Evolutionary conservation across 306 rosid species (phyloP).

Genomic region (Mucuna pruriens): DNA sequence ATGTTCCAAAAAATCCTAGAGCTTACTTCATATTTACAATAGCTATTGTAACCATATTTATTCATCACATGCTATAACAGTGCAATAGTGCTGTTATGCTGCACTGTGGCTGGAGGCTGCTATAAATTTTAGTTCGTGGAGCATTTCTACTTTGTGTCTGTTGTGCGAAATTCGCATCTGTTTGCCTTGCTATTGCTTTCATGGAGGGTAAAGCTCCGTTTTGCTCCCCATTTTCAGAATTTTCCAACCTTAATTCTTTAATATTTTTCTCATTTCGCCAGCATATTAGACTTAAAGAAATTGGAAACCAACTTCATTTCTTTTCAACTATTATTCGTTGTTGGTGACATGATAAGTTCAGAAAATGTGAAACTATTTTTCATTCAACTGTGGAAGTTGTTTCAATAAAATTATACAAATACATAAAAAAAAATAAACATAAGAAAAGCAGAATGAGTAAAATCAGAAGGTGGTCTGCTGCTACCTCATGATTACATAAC

Average conservation of each 20-base stretch:
- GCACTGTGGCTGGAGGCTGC: not conserved
- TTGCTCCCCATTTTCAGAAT: not conserved
- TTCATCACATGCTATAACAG: not conserved
- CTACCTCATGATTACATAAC: not conserved
- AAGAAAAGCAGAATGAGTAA: not conserved
- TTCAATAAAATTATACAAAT: not conserved
- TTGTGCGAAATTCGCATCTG: not conserved
- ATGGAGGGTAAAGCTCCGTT: not conserved
- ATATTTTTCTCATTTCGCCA: not conserved
- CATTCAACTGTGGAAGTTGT: not conserved
- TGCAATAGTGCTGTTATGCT: too few species aligned
- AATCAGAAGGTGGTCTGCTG: not conserved
- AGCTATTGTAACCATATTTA: not conserved
- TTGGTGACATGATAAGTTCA: not conserved
- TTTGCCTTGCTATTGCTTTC: not conserved
- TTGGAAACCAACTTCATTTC: not conserved
- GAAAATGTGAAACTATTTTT: not conserved
- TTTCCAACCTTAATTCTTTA: not conserved
- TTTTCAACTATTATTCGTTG: not conserved
- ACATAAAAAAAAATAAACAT: not conserved
- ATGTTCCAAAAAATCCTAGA: not conserved
- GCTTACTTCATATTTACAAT: not conserved
- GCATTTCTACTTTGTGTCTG: not conserved
- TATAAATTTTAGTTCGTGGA: not conserved
- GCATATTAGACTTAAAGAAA: not conserved